phyloP scores from a whole-genome alignment of 2,329 filamentous ascomycete genomes.

The Diaporthe vexans region DNA sequence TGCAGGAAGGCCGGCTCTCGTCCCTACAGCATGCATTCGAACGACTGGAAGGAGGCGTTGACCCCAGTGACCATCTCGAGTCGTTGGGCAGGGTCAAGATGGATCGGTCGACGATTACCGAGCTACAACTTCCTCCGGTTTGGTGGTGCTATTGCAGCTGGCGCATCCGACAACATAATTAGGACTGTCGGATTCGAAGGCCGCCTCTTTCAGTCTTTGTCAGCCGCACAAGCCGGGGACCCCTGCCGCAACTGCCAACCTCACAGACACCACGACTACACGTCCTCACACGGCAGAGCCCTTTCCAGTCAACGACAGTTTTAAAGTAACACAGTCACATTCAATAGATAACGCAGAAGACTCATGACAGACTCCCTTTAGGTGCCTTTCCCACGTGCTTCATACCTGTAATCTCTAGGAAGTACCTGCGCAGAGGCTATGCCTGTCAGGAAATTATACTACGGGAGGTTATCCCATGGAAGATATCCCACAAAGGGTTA shows the following conservation, averaged over 20 bases:
- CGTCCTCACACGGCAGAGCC: too few relatives aligned
- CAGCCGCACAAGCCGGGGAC: slow-evolving; percentile 12
- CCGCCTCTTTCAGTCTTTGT: slow-evolving; percentile 29
- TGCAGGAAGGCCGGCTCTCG: slow-evolving; percentile 38
- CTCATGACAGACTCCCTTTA: too few relatives aligned
- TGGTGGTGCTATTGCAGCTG: background rate
- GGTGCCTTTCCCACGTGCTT: too few relatives aligned
- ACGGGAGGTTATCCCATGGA: too few relatives aligned
- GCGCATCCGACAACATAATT: slow-evolving; percentile 1
- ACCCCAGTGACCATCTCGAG: slow-evolving; percentile 42
- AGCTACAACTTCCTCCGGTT: slow-evolving; percentile 22
- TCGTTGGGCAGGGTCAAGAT: slow-evolving; percentile 24
- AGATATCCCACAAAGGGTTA: too few relatives aligned
- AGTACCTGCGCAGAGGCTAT: too few relatives aligned
- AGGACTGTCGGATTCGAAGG: slow-evolving; percentile 6
- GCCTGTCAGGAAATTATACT: too few relatives aligned
- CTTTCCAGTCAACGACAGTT: too few relatives aligned
- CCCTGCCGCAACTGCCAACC: background rate
- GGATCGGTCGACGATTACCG: slow-evolving; percentile 4
- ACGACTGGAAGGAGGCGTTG: slow-evolving; percentile 30
- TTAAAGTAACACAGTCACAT: background rate
- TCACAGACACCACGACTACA: background rate
- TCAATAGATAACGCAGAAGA: too few relatives aligned
- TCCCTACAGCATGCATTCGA: slow-evolving; percentile 42
- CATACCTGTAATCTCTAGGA: too few relatives aligned